Evolutionary conservation across 2,329 filamentous ascomycete species (phyloP), one percentile per base, ranked within the genome.

Genomic region (Mycosphaerella arachidis): DNA sequence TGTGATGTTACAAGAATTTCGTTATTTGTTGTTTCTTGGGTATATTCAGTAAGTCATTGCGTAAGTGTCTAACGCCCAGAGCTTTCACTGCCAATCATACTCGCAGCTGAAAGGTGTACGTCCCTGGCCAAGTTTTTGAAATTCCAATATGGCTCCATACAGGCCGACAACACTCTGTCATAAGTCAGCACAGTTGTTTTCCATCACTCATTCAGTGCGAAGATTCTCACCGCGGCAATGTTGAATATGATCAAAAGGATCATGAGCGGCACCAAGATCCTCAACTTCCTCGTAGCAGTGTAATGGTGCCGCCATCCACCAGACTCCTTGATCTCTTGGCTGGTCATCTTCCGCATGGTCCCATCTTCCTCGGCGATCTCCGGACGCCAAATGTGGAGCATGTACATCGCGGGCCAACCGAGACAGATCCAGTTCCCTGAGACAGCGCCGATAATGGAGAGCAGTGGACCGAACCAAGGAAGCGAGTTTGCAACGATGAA

Each of bases 401-500:
- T 63, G 31, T 66, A 61, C 48, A 67, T 55, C 6, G 56, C 59
- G 10, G 62, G 60, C 18, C 67, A 64, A 1, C 66, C 65, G 13
- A 70, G 50, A 20, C 61, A 86, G 72, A 90, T 90, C 86, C 87
- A 89, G 56, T 81, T 84, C 20, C 82, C 84, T 61, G 89, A 88
- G 1, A 88, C 73, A 1, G 86, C 70, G 9, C 69, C 74, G 57
- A 90, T 83, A 37, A 90, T 74, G 4, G 83, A 83, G n/a, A 91
- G 76, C 8, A 91, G 75, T 51, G 84, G 79, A 68, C 84, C 84
- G 75, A 91, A 91, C 53, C 85, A 82, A 0, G 88, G 88, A 7
- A 91, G 86, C 0, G 85, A 84, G 69, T 87, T 82, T 5, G 88
- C 86, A 60, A 91, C 86, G 60, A 90, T 73, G 79, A 85, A 88